Evolutionary conservation across 176 grass and related monocot genomes (phyloP).

Genomic region (Phragmites australis): DNA sequence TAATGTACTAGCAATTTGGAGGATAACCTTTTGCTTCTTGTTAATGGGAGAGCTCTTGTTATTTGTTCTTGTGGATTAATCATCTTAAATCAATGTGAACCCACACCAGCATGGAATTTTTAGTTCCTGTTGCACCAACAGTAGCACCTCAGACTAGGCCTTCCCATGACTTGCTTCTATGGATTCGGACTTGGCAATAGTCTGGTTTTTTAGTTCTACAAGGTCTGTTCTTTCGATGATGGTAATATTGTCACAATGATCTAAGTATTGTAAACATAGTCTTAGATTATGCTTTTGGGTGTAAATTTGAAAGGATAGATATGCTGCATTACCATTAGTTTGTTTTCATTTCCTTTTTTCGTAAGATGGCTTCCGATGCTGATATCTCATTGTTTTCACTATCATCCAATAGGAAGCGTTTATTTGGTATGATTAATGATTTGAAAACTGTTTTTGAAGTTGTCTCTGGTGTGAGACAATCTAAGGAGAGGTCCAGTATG

Average conservation of each 20-base stretch:
- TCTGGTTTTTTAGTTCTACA: neutral
- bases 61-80: neutral
- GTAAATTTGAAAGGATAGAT: neutral
- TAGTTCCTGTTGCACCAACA: neutral
- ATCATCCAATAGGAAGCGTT: conserved; percentile 54
- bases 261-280: neutral
- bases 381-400: conserved; percentile 9
- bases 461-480: conserved; percentile 49
- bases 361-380: neutral
- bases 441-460: conserved; percentile 79
- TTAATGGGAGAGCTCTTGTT: neutral
- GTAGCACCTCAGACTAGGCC: neutral
- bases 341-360: neutral
- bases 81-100: neutral
- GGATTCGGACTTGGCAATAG: neutral
- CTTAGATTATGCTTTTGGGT: neutral
- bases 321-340: neutral
- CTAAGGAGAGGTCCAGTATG: conserved; percentile 52
- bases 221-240: neutral
- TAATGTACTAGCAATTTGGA: neutral
- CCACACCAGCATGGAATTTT: neutral
- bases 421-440: conserved; percentile 83
- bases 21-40: neutral
- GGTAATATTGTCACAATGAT: neutral
- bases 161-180: neutral